Percentiles rank a stretch among this genome's conserved stretches.
These are phyloP conservation scores for Aethionema arabicum DNA, from an alignment of 345 rosid species.

Conservation along the genomic window DNA sequence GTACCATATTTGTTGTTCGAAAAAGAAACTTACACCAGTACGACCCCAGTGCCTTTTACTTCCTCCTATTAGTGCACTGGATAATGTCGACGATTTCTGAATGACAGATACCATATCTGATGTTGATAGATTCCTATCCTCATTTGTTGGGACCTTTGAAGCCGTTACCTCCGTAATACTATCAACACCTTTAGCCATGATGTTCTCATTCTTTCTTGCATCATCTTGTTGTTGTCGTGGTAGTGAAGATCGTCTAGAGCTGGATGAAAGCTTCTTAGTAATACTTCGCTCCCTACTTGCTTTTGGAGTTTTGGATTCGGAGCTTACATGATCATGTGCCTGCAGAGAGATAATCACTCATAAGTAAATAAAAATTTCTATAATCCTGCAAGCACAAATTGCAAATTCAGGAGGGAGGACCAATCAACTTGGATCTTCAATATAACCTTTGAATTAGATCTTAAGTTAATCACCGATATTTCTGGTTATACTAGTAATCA, in stretches of 20 bases:
- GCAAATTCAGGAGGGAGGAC: slow-evolving; percentile 17
- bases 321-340: slow-evolving; percentile 43
- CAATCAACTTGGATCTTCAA: slow-evolving; percentile 5
- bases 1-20: slow-evolving; percentile 7
- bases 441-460: slow-evolving; percentile 13
- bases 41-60: slow-evolving; percentile 58
- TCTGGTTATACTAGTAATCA: slow-evolving; percentile 4
- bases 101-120: slow-evolving; percentile 34
- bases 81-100: slow-evolving; percentile 42
- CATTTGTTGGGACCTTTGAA: slow-evolving; percentile 37
- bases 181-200: slow-evolving; percentile 19
- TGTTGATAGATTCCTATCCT: slow-evolving; percentile 31
- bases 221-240: slow-evolving; percentile 35
- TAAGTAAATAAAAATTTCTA: slow-evolving; percentile 4
- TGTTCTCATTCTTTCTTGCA: slow-evolving; percentile 32
- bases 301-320: slow-evolving; percentile 41
- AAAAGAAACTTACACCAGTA: slow-evolving; percentile 61
- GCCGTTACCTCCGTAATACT: slow-evolving; percentile 27
- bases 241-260: slow-evolving; percentile 36
- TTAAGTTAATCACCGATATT: background rate
- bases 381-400: slow-evolving; percentile 8
- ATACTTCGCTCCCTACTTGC: slow-evolving; percentile 33
- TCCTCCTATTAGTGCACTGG: slow-evolving; percentile 40
- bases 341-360: slow-evolving; percentile 33
- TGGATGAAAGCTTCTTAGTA: slow-evolving; percentile 40